Conservation (phyloP, 352 stramenopile genomes). For the Globisporangium nunn region DNA sequence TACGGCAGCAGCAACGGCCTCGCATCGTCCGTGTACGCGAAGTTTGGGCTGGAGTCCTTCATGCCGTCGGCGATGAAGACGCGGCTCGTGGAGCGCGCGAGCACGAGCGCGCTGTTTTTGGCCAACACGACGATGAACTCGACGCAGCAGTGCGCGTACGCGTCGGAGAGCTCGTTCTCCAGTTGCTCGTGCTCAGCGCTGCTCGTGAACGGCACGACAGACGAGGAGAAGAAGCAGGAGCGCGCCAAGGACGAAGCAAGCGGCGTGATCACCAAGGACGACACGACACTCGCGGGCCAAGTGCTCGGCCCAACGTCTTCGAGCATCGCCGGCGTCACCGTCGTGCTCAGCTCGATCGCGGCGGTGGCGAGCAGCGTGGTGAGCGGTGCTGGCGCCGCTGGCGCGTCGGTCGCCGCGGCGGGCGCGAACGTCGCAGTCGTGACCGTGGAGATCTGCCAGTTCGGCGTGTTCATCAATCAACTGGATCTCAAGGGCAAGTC, state of each 20-base stretch:
- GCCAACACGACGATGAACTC: conserved; percentile 56
- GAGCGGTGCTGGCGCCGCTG: conserved; percentile 26
- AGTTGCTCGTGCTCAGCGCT: conserved; percentile 60
- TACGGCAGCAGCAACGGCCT: conserved; percentile 61
- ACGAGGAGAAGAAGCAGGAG: conserved; percentile 55
- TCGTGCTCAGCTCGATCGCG: conserved; percentile 62
- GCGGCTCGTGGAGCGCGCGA: conserved; percentile 29
- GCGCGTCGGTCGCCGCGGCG: conserved; percentile 41
- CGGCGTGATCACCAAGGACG: conserved; percentile 61
- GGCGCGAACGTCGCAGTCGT: conserved; percentile 60
- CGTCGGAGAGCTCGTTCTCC: conserved; percentile 56
- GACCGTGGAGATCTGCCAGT: conserved; percentile 77
- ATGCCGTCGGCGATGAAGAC: conserved; percentile 38
- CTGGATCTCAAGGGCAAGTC: conserved; percentile 70
- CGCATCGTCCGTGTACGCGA: conserved; percentile 56
- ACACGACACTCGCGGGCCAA: conserved; percentile 42
- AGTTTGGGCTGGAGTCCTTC: conserved; percentile 44
- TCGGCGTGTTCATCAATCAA: conserved; percentile 70
- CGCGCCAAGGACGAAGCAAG: conserved; percentile 30
- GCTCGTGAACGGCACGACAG: conserved; percentile 37
- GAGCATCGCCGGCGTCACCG: conserved; percentile 62
- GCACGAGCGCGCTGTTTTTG: conserved; percentile 34
- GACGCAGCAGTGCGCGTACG: conserved; percentile 55
- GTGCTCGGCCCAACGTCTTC: conserved; percentile 60
- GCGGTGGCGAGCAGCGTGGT: conserved; percentile 59